Percentiles rank a stretch among this genome's conserved stretches.
phyloP scores from a whole-genome alignment of 371 early-diverging fungal genomes.

The Funneliformis caledonium region DNA sequence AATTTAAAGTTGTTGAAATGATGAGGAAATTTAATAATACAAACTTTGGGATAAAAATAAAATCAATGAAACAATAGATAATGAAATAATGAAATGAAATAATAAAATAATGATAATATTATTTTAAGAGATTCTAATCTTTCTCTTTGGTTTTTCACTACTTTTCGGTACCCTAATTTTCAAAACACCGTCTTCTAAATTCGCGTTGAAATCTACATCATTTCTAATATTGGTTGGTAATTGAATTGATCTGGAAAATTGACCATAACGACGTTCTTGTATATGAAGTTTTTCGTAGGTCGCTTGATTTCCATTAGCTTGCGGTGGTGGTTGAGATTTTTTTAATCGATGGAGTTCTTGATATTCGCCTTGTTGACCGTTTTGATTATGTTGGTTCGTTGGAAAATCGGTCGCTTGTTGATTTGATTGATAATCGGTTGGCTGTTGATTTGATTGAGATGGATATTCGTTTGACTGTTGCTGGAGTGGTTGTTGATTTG shows the following conservation, averaged over 20 bases:
- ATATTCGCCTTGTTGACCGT: neutral
- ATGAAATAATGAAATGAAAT: too few relatives aligned
- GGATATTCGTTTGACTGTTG: too few relatives aligned
- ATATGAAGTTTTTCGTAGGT: conserved; percentile 46
- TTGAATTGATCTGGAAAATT: conserved; percentile 56
- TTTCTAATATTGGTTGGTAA: conserved; percentile 56
- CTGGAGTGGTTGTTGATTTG: too few relatives aligned
- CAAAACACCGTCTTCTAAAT: conserved; percentile 63
- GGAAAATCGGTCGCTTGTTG: neutral
- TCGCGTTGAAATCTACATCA: conserved; percentile 55
- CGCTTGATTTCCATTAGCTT: too few relatives aligned
- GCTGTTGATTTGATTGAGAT: too few relatives aligned
- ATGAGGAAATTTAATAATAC: too few relatives aligned
- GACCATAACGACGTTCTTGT: conserved; percentile 59
- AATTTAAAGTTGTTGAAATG: too few relatives aligned
- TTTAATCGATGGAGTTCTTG: too few relatives aligned
- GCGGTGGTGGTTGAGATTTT: neutral
- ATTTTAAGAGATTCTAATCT: neutral
- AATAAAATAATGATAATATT: too few relatives aligned
- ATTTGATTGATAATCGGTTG: too few relatives aligned
- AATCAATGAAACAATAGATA: too few relatives aligned
- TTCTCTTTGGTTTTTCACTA: neutral
- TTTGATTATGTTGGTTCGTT: neutral
- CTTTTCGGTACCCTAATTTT: conserved; percentile 57
- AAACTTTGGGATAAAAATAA: too few relatives aligned